A percentile compares a stretch with the other conserved stretches of the same genome.
Evolutionary conservation across 805 yeast genomes (phyloP).

Genomic region (Candida stauntonica): DNA sequence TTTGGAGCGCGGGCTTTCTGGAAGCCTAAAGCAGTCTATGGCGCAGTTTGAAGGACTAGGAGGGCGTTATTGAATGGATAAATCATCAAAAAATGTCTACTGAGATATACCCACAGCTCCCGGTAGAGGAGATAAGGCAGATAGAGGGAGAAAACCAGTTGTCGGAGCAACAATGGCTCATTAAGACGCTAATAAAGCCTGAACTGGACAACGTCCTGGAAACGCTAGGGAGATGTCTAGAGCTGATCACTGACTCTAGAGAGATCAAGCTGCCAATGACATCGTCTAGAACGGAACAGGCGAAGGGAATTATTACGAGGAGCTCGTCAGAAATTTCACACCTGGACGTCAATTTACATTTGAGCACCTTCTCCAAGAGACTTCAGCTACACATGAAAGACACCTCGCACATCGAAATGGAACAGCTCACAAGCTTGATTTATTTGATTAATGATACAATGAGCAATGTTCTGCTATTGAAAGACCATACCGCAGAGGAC

Average conservation of each 20-base stretch:
- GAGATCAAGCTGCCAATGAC: constrained; percentile 55
- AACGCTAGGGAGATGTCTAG: constrained; percentile 37
- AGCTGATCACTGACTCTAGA: constrained; percentile 34
- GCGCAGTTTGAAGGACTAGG: no score
- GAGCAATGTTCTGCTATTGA: constrained; percentile 29
- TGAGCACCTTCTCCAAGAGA: constrained; percentile 38
- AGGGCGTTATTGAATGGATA: not conserved
- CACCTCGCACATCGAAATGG: constrained; percentile 31
- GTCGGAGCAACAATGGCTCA: constrained; percentile 42
- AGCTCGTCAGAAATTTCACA: constrained; percentile 49
- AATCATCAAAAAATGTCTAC: constrained; percentile 28
- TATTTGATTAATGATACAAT: constrained; percentile 27
- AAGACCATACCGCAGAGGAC: constrained; percentile 28
- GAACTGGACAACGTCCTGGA: constrained; percentile 45
- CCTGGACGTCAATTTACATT: constrained; percentile 37
- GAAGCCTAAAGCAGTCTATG: no score
- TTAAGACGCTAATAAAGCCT: constrained; percentile 42
- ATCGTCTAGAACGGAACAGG: constrained; percentile 46
- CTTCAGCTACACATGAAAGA: constrained; percentile 34
- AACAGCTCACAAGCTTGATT: constrained; percentile 37
- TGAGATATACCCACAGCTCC: constrained; percentile 30
- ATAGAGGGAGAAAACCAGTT: constrained; percentile 7
- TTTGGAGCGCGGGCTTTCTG: no score
- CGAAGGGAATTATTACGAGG: constrained; percentile 59
- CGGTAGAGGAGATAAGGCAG: constrained; percentile 12